Conservation (phyloP, 371 early-diverging fungal species). For the Mortierella polycephala region DNA sequence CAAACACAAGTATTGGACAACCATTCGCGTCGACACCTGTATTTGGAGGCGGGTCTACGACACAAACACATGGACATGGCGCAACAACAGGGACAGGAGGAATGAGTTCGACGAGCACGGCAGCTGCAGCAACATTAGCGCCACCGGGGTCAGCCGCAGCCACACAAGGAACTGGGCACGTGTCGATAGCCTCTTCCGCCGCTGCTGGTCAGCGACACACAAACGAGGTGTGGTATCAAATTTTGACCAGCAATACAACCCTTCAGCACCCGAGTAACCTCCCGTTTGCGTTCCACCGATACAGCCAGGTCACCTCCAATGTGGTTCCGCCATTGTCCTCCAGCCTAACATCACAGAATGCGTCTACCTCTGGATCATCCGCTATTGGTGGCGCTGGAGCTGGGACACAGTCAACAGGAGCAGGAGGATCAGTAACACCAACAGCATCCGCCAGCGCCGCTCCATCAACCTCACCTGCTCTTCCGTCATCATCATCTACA, state of each 20-base stretch:
- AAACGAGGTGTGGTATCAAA: slow-evolving; percentile 44
- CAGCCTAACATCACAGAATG: slow-evolving; percentile 22
- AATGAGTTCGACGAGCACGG: not conserved
- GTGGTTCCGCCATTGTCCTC: slow-evolving; percentile 20
- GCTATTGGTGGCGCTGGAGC: slow-evolving; percentile 7
- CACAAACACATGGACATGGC: slow-evolving; percentile 7
- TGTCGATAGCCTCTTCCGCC: not conserved
- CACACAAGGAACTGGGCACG: too few relatives aligned
- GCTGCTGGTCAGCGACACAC: slow-evolving; percentile 45
- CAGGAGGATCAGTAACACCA: not conserved
- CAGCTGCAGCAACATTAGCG: not conserved
- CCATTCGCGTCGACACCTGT: slow-evolving; percentile 1
- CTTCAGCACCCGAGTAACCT: slow-evolving; percentile 17
- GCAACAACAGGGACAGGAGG: not conserved
- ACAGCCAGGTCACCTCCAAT: slow-evolving; percentile 11
- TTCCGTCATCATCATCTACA: slow-evolving; percentile 8
- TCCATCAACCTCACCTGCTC: slow-evolving; percentile 13
- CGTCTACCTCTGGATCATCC: slow-evolving; percentile 25
- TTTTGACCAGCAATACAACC: slow-evolving; percentile 20
- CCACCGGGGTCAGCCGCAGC: not conserved
- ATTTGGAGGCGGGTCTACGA: not conserved
- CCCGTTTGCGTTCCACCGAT: slow-evolving; percentile 47
- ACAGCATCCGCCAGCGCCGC: slow-evolving; percentile 6
- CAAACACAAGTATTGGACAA: slow-evolving; percentile 1
- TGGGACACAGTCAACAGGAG: not conserved